Evolutionary conservation across 1,284 basidiomycete species (phyloP).

Genomic region (Ganoderma lucidum): DNA sequence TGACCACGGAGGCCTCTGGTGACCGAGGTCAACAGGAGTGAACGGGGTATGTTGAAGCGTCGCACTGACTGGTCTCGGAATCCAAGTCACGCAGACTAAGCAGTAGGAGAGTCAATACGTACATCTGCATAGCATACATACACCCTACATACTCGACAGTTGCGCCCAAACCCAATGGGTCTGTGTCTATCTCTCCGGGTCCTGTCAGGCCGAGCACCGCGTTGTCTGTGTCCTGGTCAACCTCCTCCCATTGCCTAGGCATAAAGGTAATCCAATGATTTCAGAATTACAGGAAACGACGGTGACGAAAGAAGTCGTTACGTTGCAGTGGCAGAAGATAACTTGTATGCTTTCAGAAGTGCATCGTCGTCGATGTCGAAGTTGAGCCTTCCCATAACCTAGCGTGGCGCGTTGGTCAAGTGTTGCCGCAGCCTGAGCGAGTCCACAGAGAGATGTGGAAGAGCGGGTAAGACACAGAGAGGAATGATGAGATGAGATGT

Average conservation of each 20-base stretch:
- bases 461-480: background rate
- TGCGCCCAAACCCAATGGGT: conserved; percentile 74
- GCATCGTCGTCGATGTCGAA: conserved; percentile 77
- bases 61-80: conserved; percentile 71
- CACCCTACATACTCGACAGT: conserved; percentile 62
- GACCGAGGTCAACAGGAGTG: conserved; percentile 16
- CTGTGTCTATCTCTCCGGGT: conserved; percentile 62
- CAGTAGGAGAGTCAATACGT: conserved; percentile 8
- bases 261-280: background rate
- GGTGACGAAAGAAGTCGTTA: conserved; percentile 44
- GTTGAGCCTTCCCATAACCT: conserved; percentile 58
- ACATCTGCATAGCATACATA: conserved; percentile 16
- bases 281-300: background rate
- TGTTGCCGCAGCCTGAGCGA: background rate
- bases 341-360: conserved; percentile 77
- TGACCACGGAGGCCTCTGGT: conserved; percentile 80
- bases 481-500: background rate
- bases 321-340: conserved; percentile 75
- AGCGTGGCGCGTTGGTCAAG: background rate
- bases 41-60: background rate
- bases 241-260: conserved; percentile 79
- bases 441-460: background rate
- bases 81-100: conserved; percentile 72
- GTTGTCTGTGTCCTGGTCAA: conserved; percentile 79
- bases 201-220: conserved; percentile 68